Conservation (phyloP, 2,329 filamentous ascomycete genomes). For the Helotiales sp. region DNA sequence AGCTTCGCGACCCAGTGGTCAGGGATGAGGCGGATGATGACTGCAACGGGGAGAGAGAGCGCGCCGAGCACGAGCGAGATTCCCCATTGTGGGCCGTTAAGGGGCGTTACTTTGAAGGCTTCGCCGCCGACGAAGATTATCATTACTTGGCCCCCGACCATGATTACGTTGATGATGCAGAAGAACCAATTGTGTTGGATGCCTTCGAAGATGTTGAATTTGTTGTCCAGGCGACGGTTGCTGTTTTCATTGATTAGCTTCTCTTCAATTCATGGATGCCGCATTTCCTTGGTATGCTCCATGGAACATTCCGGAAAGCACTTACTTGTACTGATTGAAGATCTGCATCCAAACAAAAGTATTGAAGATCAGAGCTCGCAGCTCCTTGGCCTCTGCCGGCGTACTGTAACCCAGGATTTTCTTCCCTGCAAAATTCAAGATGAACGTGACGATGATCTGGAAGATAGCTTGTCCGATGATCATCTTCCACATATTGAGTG, state of each 20-base stretch:
- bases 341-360: slow-evolving; percentile 99
- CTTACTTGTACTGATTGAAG: slow-evolving; percentile 95
- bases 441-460: slow-evolving; percentile 78
- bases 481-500: slow-evolving; percentile 98
- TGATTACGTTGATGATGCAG: slow-evolving; percentile 80
- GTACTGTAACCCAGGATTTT: slow-evolving; percentile 63
- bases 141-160: slow-evolving; percentile 87
- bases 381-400: slow-evolving; percentile 53
- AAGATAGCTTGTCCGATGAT: slow-evolving; percentile 92
- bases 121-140: slow-evolving; percentile 86
- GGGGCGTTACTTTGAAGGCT: slow-evolving; percentile 68
- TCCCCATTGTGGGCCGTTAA: slow-evolving; percentile 80
- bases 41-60: slow-evolving; percentile 83
- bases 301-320: slow-evolving; percentile 39
- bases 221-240: slow-evolving; percentile 92
- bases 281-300: slow-evolving; percentile 20
- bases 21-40: slow-evolving; percentile 81
- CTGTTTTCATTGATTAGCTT: slow-evolving; percentile 47
- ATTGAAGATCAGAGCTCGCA: slow-evolving; percentile 91
- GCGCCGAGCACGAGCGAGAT: slow-evolving; percentile 83
- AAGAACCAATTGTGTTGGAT: slow-evolving; percentile 88
- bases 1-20: slow-evolving; percentile 54
- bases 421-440: slow-evolving; percentile 77
- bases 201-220: slow-evolving; percentile 94
- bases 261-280: too few species aligned